Percentiles rank a stretch among this genome's conserved stretches.
Conservation (phyloP, 2,329 filamentous ascomycete species). For the Pestalotiopsis fici region DNA sequence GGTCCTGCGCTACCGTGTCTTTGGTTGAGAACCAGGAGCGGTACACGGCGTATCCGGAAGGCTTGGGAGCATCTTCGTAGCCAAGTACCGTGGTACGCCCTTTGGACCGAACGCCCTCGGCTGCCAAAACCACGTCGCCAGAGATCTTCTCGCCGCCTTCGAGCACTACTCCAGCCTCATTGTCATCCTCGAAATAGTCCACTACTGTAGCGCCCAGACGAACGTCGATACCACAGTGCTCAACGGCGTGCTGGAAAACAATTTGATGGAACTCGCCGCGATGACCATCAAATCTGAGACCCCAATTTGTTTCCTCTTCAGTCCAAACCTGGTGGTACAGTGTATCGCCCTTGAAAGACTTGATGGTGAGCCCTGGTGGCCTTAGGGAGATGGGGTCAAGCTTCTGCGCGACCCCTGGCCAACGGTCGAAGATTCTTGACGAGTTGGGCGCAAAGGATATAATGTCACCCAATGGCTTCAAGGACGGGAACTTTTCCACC, state of each 20-base stretch:
- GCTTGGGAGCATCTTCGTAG: constrained; percentile 41
- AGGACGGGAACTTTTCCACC: constrained; percentile 46
- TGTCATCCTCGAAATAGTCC: constrained; percentile 46
- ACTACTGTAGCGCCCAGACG: constrained; percentile 43
- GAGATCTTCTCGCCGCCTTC: constrained; percentile 37
- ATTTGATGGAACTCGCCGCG: constrained; percentile 53
- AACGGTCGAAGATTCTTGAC: constrained; percentile 57
- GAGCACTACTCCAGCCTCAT: constrained; percentile 38
- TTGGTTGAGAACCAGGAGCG: constrained; percentile 45
- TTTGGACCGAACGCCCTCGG: constrained; percentile 47
- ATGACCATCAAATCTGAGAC: constrained; percentile 54
- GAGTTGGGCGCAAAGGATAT: constrained; percentile 59
- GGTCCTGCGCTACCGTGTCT: constrained; percentile 42
- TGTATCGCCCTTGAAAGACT: constrained; percentile 52
- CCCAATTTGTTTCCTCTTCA: constrained; percentile 36
- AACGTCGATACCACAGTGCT: constrained; percentile 50
- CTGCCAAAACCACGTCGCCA: constrained; percentile 45
- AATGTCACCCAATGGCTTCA: constrained; percentile 47
- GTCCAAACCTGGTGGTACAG: constrained; percentile 48
- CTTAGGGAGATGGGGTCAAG: constrained; percentile 49
- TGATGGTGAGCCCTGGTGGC: constrained; percentile 45
- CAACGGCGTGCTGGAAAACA: constrained; percentile 48
- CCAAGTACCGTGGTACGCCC: constrained; percentile 47
- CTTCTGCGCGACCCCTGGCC: constrained; percentile 48
- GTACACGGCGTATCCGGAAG: constrained; percentile 45